A percentile compares a stretch with the other conserved stretches of the same genome.
These are phyloP conservation scores for Scutellaria baicalensis DNA, from an alignment of 257 asterid species.

Conservation along the genomic window DNA sequence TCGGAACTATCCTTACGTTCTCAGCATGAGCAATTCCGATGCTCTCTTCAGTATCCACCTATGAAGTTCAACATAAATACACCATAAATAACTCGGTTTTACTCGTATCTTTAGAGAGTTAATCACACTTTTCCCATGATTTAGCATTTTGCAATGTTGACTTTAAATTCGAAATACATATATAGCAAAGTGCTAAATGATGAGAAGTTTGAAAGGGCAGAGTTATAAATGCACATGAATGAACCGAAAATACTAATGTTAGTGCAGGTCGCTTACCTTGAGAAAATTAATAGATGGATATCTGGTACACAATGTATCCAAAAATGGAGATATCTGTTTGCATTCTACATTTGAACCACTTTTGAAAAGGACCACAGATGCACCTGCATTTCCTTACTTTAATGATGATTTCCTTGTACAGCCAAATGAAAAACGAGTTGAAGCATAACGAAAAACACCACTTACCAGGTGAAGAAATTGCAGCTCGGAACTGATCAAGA, in stretches of 20 bases:
- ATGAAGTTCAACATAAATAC: neutral
- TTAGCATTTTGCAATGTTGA: too few species aligned
- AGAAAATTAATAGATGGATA: conserved; percentile 72
- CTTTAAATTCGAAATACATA: neutral
- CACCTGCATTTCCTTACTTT: conserved; percentile 44
- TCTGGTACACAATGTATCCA: conserved; percentile 57
- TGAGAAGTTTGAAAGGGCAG: neutral
- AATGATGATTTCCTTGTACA: conserved; percentile 13
- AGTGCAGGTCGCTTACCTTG: conserved; percentile 44
- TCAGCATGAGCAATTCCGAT: conserved; percentile 52
- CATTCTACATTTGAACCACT: conserved; percentile 41
- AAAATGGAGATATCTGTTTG: conserved; percentile 55
- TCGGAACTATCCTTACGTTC: conserved; percentile 65
- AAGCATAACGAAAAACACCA: neutral
- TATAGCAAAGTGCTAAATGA: neutral
- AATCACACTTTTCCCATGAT: neutral
- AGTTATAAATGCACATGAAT: neutral
- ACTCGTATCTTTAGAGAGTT: too few species aligned
- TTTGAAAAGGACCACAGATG: conserved; percentile 66
- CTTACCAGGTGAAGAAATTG: conserved; percentile 69
- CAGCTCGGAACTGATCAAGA: conserved; percentile 78
- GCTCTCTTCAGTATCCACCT: conserved; percentile 72
- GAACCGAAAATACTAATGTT: neutral
- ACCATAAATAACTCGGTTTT: too few species aligned
- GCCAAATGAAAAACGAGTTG: neutral